phyloP scores from a whole-genome alignment of 2,329 filamentous ascomycete species.

The Aspergillus carbonarius region DNA sequence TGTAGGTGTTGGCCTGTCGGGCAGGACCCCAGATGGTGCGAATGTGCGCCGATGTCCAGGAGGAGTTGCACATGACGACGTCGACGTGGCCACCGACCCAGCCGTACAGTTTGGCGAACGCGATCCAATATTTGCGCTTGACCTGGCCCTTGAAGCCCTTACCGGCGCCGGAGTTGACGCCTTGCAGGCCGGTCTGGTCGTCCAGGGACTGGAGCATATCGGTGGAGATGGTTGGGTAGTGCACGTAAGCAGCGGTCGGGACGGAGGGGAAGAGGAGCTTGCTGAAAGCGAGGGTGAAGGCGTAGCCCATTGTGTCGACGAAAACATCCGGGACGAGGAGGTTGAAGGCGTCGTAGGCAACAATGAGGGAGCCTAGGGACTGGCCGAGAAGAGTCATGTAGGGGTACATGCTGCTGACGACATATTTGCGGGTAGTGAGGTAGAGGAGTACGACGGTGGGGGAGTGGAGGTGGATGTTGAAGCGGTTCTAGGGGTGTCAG shows the following conservation, averaged over 20 bases:
- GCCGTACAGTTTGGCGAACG: conserved; percentile 80
- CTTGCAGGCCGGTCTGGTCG: conserved; percentile 61
- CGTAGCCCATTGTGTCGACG: conserved; percentile 97
- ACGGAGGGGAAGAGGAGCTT: conserved; percentile 78
- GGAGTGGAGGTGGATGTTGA: conserved; percentile 86
- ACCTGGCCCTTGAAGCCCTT: conserved; percentile 65
- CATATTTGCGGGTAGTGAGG: conserved; percentile 80
- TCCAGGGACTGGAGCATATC: conserved; percentile 91
- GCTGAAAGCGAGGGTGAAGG: conserved; percentile 79
- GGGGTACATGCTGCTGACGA: conserved; percentile 84
- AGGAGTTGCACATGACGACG: conserved; percentile 96
- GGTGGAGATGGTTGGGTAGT: conserved; percentile 97
- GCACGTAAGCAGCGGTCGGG: conserved; percentile 89
- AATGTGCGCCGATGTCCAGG: conserved; percentile 87
- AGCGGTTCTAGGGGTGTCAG: conserved; percentile 63
- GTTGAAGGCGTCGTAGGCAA: conserved; percentile 91
- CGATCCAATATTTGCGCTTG: conserved; percentile 82
- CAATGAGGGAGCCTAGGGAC: conserved; percentile 79
- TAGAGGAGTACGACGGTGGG: conserved; percentile 87
- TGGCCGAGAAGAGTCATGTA: conserved; percentile 93
- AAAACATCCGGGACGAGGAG: conserved; percentile 91
- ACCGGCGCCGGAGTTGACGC: conserved; percentile 82
- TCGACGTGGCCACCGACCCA: conserved; percentile 81
- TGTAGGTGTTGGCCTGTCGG: conserved; percentile 44
- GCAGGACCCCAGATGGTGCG: conserved; percentile 70